Conservation (phyloP, 2,329 filamentous ascomycete species). For the Cercospora sesami region DNA sequence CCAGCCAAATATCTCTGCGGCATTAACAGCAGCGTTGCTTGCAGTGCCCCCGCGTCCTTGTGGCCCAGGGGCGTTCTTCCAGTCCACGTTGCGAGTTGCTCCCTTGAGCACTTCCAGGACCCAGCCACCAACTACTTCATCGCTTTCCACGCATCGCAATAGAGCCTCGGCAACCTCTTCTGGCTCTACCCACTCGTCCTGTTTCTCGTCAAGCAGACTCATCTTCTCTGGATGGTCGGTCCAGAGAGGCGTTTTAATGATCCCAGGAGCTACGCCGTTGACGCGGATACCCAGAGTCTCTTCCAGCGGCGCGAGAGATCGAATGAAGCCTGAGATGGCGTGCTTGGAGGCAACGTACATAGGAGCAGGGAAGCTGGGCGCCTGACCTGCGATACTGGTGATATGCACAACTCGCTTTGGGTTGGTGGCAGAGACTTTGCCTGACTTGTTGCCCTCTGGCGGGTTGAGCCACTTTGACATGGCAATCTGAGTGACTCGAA, state of each 20-base stretch:
- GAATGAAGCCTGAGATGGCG: slow-evolving; percentile 51
- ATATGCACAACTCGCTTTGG: slow-evolving; percentile 51
- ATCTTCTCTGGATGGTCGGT: slow-evolving; percentile 63
- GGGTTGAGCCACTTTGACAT: slow-evolving; percentile 48
- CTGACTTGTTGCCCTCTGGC: slow-evolving; percentile 23
- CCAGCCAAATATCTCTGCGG: slow-evolving; percentile 53
- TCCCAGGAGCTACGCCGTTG: slow-evolving; percentile 60
- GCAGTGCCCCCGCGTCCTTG: slow-evolving; percentile 43
- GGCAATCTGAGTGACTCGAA: slow-evolving; percentile 50
- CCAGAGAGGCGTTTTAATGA: slow-evolving; percentile 64
- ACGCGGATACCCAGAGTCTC: slow-evolving; percentile 54
- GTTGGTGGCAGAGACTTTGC: slow-evolving; percentile 41
- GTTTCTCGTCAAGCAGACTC: slow-evolving; percentile 48
- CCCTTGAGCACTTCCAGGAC: slow-evolving; percentile 58
- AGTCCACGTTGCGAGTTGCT: slow-evolving; percentile 52
- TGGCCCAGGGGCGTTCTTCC: slow-evolving; percentile 57
- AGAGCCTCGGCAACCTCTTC: slow-evolving; percentile 62
- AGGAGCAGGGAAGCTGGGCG: slow-evolving; percentile 41
- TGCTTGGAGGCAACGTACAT: slow-evolving; percentile 51
- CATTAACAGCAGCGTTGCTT: slow-evolving; percentile 44
- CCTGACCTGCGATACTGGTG: slow-evolving; percentile 48
- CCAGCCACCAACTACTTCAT: slow-evolving; percentile 51
- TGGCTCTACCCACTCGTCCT: slow-evolving; percentile 60
- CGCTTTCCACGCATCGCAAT: slow-evolving; percentile 56
- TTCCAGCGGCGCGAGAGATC: slow-evolving; percentile 54